Conservation (phyloP, 164 flowering plant genomes). For the Tetrastigma voinierianum region DNA sequence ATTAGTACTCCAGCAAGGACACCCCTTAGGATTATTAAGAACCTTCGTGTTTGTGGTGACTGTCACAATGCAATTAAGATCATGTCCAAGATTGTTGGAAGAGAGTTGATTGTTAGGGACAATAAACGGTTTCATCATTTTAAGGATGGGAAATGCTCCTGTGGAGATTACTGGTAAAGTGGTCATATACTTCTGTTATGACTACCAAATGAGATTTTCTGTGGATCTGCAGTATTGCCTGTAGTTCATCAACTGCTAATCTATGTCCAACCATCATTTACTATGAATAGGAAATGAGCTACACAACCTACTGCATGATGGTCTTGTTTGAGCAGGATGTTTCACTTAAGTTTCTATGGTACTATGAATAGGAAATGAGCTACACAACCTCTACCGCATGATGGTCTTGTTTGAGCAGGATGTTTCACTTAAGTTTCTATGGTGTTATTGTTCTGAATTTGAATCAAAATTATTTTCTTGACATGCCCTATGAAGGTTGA, state of each 20-base stretch:
- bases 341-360: not conserved
- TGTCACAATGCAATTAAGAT: conserved; percentile 92
- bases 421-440: too few species aligned
- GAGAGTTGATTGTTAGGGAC: conserved; percentile 87
- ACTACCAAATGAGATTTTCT: not conserved
- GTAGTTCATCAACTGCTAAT: not conserved
- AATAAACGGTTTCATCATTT: conserved; percentile 89
- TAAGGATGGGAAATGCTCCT: conserved; percentile 85
- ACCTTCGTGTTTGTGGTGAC: conserved; percentile 81
- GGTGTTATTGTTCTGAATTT: not conserved
- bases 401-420: too few species aligned
- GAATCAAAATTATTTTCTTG: not conserved
- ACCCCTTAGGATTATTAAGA: conserved; percentile 80
- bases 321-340: too few species aligned
- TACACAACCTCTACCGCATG: too few species aligned
- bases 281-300: conserved; percentile 7
- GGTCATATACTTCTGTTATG: not conserved
- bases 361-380: conserved; percentile 8
- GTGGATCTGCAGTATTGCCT: not conserved
- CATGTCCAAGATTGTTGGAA: conserved; percentile 84
- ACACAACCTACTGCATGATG: too few species aligned
- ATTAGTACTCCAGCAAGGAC: conserved; percentile 83
- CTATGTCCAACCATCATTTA: not conserved
- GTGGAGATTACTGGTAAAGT: conserved; percentile 82
- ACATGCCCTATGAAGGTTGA: not conserved